Evolutionary conservation across 192 early-diverging fungal genomes (phyloP).

Genomic region (Endogone sp.): DNA sequence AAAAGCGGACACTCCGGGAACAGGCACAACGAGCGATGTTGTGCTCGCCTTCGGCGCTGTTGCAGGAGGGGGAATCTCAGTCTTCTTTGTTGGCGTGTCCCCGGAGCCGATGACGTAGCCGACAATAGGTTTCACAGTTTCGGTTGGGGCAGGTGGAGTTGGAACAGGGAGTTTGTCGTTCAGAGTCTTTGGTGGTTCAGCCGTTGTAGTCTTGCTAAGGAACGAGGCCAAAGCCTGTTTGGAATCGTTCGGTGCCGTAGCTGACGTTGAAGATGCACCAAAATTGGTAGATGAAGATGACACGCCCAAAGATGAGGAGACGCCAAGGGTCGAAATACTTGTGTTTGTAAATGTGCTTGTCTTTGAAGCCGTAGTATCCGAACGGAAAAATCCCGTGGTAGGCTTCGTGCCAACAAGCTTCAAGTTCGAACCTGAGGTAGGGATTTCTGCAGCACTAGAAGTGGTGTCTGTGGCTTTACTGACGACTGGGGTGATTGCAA

Average conservation of each 20-base stretch:
- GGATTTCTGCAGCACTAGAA: not conserved
- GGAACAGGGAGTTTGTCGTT: not conserved
- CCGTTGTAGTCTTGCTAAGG: not conserved
- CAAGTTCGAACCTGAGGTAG: not conserved
- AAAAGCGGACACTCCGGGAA: too few species aligned
- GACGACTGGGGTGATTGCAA: not conserved
- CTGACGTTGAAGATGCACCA: not conserved
- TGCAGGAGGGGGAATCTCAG: not conserved
- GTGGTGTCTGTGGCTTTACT: not conserved
- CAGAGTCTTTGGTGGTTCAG: not conserved
- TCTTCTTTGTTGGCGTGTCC: not conserved
- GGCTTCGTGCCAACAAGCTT: not conserved
- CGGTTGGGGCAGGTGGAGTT: not conserved
- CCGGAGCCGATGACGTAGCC: not conserved
- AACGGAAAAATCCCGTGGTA: not conserved
- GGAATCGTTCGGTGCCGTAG: not conserved
- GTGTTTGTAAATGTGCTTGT: not conserved
- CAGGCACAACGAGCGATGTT: not conserved
- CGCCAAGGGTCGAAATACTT: too few species aligned
- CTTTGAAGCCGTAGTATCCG: not conserved
- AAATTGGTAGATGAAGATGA: not conserved
- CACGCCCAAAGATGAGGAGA: not conserved
- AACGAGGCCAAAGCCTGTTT: not conserved
- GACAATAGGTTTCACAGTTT: too few species aligned
- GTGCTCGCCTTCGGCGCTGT: not conserved